Evolutionary conservation across 129 eudicot genomes (phyloP).

Genomic region (Artemisia argyi): DNA sequence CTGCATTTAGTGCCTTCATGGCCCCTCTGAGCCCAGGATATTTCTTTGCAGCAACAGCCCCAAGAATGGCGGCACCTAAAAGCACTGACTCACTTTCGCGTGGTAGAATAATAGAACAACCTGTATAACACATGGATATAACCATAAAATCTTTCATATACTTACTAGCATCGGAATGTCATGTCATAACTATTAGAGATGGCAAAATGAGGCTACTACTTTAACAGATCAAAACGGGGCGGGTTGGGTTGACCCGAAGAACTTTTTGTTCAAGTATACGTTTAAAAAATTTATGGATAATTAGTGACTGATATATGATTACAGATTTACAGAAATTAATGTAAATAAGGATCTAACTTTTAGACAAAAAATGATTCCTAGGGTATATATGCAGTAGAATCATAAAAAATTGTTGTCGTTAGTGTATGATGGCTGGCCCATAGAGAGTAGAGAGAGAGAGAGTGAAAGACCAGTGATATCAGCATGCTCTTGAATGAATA

Average conservation of each 20-base stretch:
- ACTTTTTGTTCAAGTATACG: background rate
- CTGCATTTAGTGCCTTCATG: slow-evolving; percentile 90
- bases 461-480: slow-evolving; percentile 82
- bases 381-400: too few species aligned
- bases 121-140: slow-evolving; percentile 37
- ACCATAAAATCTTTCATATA: background rate
- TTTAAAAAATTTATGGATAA: background rate
- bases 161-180: background rate
- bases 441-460: slow-evolving; percentile 25
- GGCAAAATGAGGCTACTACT: too few species aligned
- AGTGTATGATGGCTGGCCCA: too few species aligned
- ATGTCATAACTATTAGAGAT: too few species aligned
- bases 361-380: too few species aligned
- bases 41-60: slow-evolving; percentile 94
- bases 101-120: slow-evolving; percentile 83
- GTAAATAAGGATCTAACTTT: too few species aligned
- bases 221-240: background rate
- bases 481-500: slow-evolving; percentile 98
- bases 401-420: too few species aligned
- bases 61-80: slow-evolving; percentile 93
- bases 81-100: slow-evolving; percentile 95
- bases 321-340: background rate
- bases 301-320: background rate
- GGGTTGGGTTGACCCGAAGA: background rate
- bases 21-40: slow-evolving; percentile 72